Percentiles rank a stretch among this genome's conserved stretches.
Conservation (phyloP, 129 eudicot genomes). For the Flaveria ramosissima region DNA sequence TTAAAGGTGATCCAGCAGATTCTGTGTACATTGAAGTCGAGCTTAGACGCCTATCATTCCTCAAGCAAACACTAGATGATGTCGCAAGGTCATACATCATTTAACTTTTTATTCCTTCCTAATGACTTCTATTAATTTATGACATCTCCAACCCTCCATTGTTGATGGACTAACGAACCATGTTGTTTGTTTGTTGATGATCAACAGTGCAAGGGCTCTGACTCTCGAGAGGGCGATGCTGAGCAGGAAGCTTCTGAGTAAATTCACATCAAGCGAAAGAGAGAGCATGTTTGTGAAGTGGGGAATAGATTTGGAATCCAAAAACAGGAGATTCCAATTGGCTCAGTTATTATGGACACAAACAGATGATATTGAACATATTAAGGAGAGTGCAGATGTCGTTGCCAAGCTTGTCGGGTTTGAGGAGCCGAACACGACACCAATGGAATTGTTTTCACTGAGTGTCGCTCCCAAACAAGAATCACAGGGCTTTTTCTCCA, state of each 20-base stretch:
- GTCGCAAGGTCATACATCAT: conserved; percentile 55
- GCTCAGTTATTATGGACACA: conserved; percentile 59
- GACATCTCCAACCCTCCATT: too few species aligned
- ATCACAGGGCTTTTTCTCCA: conserved; percentile 27
- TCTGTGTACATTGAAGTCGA: conserved; percentile 90
- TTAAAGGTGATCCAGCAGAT: conserved; percentile 91
- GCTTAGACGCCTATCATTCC: conserved; percentile 77
- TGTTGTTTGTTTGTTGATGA: conserved; percentile 16
- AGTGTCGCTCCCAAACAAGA: conserved; percentile 48
- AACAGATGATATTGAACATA: conserved; percentile 56
- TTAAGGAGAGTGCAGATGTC: conserved; percentile 67
- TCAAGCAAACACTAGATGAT: conserved; percentile 49
- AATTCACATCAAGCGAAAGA: conserved; percentile 59
- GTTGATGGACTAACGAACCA: not conserved
- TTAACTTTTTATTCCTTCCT: not conserved
- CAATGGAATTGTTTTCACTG: conserved; percentile 68
- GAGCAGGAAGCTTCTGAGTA: conserved; percentile 58
- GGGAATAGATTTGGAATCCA: conserved; percentile 61
- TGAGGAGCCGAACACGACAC: conserved; percentile 40
- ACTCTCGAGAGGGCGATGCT: conserved; percentile 68
- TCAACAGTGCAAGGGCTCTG: conserved; percentile 55
- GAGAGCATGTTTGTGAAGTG: conserved; percentile 55
- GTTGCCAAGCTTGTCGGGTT: conserved; percentile 72
- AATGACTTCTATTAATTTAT: not conserved
- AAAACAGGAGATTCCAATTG: conserved; percentile 65